Percentiles rank a stretch among this genome's conserved stretches.
These are phyloP conservation scores for Schwanniomyces occidentalis DNA, from an alignment of 805 yeast genomes.

Conservation along the genomic window DNA sequence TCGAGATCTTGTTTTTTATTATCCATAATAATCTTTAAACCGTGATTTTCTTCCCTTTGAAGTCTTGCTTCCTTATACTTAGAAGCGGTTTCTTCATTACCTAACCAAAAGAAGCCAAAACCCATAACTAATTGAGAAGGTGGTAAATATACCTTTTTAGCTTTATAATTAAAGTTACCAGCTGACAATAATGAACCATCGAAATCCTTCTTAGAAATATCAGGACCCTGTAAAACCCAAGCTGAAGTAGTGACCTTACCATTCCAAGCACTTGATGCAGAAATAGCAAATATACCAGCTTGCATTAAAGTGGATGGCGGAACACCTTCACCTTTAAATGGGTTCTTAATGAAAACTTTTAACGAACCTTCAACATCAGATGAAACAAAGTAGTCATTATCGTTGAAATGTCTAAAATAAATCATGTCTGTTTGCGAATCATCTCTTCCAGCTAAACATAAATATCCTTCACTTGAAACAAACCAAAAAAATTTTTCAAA, in stretches of 20 bases:
- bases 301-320: conserved; percentile 89
- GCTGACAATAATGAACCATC: conserved; percentile 59
- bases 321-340: conserved; percentile 63
- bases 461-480: conserved; percentile 82
- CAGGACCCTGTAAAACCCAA: conserved; percentile 76
- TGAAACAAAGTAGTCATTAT: conserved; percentile 69
- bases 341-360: conserved; percentile 80
- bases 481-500: conserved; percentile 97
- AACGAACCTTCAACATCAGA: conserved; percentile 75
- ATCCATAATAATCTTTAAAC: conserved; percentile 34
- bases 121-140: conserved; percentile 92
- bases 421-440: conserved; percentile 76
- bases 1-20: conserved; percentile 41
- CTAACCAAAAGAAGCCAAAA: conserved; percentile 74
- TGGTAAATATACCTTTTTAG: conserved; percentile 60
- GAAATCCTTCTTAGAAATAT: conserved; percentile 68
- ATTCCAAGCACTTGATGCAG: conserved; percentile 88
- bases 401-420: conserved; percentile 72
- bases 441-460: conserved; percentile 87
- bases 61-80: conserved; percentile 27
- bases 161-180: conserved; percentile 59
- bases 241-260: conserved; percentile 78
- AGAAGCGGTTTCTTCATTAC: conserved; percentile 55
- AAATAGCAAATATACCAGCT: conserved; percentile 83
- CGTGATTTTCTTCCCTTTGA: conserved; percentile 36